These are phyloP conservation scores for Aspergillus caelatus DNA, from an alignment of 2,329 filamentous ascomycete genomes.

Conservation along the genomic window DNA sequence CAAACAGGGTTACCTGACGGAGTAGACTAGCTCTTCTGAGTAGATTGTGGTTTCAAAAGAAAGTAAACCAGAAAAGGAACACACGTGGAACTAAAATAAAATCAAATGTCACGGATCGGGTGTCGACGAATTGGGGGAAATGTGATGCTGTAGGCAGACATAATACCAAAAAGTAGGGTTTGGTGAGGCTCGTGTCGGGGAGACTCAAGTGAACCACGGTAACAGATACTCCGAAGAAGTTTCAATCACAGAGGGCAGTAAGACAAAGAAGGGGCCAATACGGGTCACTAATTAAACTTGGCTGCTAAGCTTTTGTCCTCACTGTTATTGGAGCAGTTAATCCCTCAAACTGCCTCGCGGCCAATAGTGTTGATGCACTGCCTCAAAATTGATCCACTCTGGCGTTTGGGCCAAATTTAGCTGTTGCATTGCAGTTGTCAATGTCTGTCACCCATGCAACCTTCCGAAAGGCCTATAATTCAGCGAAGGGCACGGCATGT, in stretches of 20 bases:
- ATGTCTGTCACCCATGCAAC: not conserved
- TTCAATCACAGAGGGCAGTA: not conserved
- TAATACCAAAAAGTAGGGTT: not conserved
- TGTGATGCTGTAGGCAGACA: not conserved
- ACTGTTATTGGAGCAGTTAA: conserved; percentile 5
- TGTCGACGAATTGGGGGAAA: no score
- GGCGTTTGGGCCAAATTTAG: not conserved
- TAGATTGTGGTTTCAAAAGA: no score
- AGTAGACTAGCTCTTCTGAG: no score
- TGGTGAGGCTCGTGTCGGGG: not conserved
- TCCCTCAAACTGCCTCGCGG: not conserved
- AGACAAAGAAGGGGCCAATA: not conserved
- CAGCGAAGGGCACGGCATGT: no score
- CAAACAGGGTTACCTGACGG: no score
- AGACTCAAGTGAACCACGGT: no score
- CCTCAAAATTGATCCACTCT: not conserved
- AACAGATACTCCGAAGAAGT: not conserved
- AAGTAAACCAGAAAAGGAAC: no score
- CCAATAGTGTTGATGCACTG: not conserved
- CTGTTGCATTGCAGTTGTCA: not conserved
- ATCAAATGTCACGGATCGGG: no score
- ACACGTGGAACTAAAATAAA: no score
- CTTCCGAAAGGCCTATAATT: no score
- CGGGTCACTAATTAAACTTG: not conserved
- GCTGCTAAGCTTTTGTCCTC: not conserved